Evolutionary conservation across 352 stramenopile genomes (phyloP), one percentile per base, ranked within the genome.

Genomic region (Phytophthora sansomeana): DNA sequence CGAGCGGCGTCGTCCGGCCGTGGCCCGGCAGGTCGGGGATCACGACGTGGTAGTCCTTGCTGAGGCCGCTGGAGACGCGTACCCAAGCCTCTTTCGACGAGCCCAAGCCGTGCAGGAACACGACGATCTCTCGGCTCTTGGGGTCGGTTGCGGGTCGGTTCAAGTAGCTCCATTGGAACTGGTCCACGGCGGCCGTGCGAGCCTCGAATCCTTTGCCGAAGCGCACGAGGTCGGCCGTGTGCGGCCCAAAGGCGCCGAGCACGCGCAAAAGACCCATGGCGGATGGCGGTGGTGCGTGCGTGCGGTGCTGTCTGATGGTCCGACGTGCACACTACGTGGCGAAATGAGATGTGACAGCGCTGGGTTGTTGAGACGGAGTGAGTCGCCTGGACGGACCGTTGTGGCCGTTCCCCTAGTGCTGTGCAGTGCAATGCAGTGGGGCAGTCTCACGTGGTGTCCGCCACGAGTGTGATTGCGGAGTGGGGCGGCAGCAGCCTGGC

Each of bases 161-260:
- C 47, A 92, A 77, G 66, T 86, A 92, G 51, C 74, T 89, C 83
- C 83, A 92, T 46, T 77, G 68, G 47, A 92, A 87, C 44, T 83
- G 75, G 61, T 86, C 78, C 5, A 84, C 60, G 10, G 43, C 24
- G 5, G 69, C 67, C 9, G 63, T 73, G 38, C 77, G 75, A 5
- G 55, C 42, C 32, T 65, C 30, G 38, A 87, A 89, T 14, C 80
- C 72, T 50, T 73, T 73, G 57, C 75, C 80, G 63, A 75, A 90
- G 32, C 77, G 74, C 57, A 80, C 6, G 28, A 87, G 66, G 19
- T 83, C 72, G 9, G 78, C 58, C 13, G 55, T 63, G 52, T 74
- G 53, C 0, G 74, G 36, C 1, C 71, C 38, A 13, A 85, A 48
- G 7, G 63, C 48, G 16, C 51, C 52, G n/a, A 75, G 33, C 5